phyloP scores from a whole-genome alignment of 495 filamentous ascomycete genomes.

The Sphaerosporella brunnea region DNA sequence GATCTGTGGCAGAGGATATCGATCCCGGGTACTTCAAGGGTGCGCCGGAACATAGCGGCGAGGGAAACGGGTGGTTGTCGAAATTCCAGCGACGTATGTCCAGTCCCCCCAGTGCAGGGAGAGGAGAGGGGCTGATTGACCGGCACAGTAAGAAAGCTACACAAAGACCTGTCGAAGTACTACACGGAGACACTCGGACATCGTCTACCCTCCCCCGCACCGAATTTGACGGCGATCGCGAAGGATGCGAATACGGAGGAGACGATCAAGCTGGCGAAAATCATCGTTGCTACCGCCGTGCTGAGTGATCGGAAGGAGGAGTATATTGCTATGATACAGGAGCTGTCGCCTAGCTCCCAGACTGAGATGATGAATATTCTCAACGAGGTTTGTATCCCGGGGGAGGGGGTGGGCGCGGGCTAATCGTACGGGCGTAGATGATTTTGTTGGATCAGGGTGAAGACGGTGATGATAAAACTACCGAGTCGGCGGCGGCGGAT shows the following conservation, averaged over 20 bases:
- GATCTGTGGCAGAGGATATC: constrained; percentile 26
- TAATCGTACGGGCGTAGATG: constrained; percentile 12
- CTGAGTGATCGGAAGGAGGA: constrained; percentile 25
- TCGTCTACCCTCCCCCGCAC: constrained; percentile 17
- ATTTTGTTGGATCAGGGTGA: constrained; percentile 10
- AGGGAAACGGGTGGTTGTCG: constrained; percentile 20
- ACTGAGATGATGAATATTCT: constrained; percentile 25
- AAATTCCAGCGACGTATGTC: constrained; percentile 20
- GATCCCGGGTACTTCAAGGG: constrained; percentile 25
- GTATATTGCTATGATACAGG: constrained; percentile 24
- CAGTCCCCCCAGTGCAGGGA: background rate
- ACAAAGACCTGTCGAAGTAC: constrained; percentile 21
- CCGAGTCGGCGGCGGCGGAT: constrained; percentile 5
- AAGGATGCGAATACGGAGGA: constrained; percentile 24
- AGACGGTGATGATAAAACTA: constrained; percentile 1
- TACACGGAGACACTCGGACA: constrained; percentile 24
- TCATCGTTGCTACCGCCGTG: constrained; percentile 25
- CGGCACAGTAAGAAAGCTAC: constrained; percentile 18
- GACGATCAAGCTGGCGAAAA: constrained; percentile 25
- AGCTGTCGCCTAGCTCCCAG: constrained; percentile 19
- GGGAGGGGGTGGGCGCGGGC: background rate
- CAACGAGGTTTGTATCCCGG: constrained; percentile 13
- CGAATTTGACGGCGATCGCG: constrained; percentile 24
- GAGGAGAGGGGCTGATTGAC: background rate
- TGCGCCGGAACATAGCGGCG: constrained; percentile 10